These are phyloP conservation scores for Triglochin maritima DNA, from an alignment of 106 monocot genomes.

Conservation along the genomic window DNA sequence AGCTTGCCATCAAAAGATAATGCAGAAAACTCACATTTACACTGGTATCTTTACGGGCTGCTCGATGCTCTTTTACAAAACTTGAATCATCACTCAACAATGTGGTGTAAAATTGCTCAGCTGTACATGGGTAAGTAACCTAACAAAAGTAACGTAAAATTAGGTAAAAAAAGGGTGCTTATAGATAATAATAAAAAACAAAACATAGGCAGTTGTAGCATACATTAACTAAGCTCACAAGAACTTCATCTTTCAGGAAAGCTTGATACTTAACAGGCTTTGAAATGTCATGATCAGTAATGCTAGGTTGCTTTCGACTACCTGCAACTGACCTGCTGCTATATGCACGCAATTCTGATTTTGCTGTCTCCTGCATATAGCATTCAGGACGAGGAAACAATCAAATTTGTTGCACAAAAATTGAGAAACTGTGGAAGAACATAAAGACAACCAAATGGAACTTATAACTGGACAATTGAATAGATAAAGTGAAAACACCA, in stretches of 20 bases:
- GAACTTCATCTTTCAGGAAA: conserved; percentile 92
- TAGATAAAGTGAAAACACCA: neutral
- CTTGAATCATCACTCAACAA: conserved; percentile 75
- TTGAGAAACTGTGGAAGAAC: neutral
- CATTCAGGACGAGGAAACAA: neutral
- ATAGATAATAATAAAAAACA: neutral
- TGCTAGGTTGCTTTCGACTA: conserved; percentile 30
- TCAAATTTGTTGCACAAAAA: neutral
- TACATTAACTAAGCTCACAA: conserved; percentile 72
- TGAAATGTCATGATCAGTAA: conserved; percentile 36
- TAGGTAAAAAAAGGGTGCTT: conserved; percentile 5
- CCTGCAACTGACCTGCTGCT: conserved; percentile 58
- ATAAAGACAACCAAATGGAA: neutral
- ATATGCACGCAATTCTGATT: conserved; percentile 90
- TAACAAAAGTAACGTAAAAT: conserved; percentile 10
- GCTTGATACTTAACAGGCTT: conserved; percentile 41
- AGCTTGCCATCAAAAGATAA: too few species aligned
- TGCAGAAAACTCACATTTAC: conserved; percentile 58
- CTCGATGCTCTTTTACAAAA: conserved; percentile 62
- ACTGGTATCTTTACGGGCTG: conserved; percentile 71
- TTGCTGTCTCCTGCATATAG: conserved; percentile 59
- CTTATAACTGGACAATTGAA: neutral
- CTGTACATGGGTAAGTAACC: conserved; percentile 84
- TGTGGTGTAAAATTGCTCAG: conserved; percentile 68
- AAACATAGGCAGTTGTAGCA: neutral